Conservation (phyloP, 2,329 filamentous ascomycete genomes). For the Penicillium sp. region DNA sequence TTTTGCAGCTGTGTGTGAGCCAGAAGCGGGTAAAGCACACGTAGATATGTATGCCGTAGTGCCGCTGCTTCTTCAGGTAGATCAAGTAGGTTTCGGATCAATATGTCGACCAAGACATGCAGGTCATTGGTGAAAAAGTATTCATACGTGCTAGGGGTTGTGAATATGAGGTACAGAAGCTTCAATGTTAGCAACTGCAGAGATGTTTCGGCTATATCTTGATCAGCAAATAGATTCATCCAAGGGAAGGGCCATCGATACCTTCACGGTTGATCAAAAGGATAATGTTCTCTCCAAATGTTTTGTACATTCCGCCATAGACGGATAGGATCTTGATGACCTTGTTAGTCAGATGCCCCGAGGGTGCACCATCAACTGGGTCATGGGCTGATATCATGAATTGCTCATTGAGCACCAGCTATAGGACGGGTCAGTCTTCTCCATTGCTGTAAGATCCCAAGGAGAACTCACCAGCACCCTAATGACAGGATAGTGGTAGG, state of each 20-base stretch:
- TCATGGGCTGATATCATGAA: slow-evolving; percentile 81
- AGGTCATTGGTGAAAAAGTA: slow-evolving; percentile 99
- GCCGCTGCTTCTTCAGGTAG: slow-evolving; percentile 74
- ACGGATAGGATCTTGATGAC: slow-evolving; percentile 88
- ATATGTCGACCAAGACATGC: slow-evolving; percentile 89
- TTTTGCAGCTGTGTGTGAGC: slow-evolving; percentile 87
- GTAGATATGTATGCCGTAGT: slow-evolving; percentile 88
- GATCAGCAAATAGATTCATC: slow-evolving; percentile 13
- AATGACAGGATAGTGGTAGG: slow-evolving; percentile 94
- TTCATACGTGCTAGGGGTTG: slow-evolving; percentile 85
- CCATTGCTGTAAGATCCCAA: background rate
- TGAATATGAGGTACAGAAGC: slow-evolving; percentile 91
- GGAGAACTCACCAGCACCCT: slow-evolving; percentile 72
- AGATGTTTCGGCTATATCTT: slow-evolving; percentile 71
- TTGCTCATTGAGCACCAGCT: slow-evolving; percentile 96
- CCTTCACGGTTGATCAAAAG: slow-evolving; percentile 89
- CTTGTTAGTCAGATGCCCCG: slow-evolving; percentile 75
- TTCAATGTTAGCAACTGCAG: slow-evolving; percentile 96
- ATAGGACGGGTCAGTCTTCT: background rate
- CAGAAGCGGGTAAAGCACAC: slow-evolving; percentile 86
- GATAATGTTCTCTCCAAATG: slow-evolving; percentile 97
- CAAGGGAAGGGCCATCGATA: slow-evolving; percentile 24
- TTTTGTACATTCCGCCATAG: slow-evolving; percentile 79
- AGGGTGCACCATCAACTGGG: slow-evolving; percentile 42
- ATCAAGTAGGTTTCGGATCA: slow-evolving; percentile 95